A percentile compares a stretch with the other conserved stretches of the same genome.
phyloP scores from a whole-genome alignment of 192 early-diverging fungal genomes.

The Rhizoclosmatium sp. region DNA sequence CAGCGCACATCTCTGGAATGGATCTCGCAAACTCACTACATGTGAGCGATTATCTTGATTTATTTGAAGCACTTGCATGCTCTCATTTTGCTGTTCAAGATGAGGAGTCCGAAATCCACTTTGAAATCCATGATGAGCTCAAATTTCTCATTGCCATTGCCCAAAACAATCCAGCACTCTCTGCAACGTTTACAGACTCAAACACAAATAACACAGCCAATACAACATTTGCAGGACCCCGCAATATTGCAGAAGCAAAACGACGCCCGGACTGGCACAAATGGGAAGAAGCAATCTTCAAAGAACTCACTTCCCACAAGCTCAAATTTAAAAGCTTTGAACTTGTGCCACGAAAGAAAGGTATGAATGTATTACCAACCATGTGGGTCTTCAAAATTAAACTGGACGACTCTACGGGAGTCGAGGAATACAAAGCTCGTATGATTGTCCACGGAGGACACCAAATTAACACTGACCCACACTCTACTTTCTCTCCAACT shows the following conservation, averaged over 20 bases:
- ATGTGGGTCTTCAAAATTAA: slow-evolving; percentile 25
- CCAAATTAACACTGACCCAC: slow-evolving; percentile 20
- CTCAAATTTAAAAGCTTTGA: slow-evolving; percentile 3
- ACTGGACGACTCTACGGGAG: slow-evolving; percentile 8
- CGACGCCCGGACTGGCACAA: neutral
- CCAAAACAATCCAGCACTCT: neutral
- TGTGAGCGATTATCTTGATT: neutral
- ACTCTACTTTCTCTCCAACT: neutral
- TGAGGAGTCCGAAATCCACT: neutral
- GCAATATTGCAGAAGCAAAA: neutral
- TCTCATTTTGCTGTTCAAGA: neutral
- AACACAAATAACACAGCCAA: neutral
- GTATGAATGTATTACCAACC: neutral
- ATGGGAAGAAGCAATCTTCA: neutral
- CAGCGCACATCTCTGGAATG: neutral
- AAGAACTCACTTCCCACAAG: neutral
- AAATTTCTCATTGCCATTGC: neutral
- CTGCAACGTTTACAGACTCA: neutral
- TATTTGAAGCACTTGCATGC: neutral
- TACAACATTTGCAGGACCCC: neutral
- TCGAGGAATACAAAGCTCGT: slow-evolving; percentile 37
- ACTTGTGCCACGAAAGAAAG: neutral
- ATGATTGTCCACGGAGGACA: slow-evolving; percentile 39
- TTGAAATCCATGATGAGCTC: neutral
- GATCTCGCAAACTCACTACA: neutral